phyloP scores from a whole-genome alignment of 2,329 filamentous ascomycete species.

The Dendrostoma leiphaemia region DNA sequence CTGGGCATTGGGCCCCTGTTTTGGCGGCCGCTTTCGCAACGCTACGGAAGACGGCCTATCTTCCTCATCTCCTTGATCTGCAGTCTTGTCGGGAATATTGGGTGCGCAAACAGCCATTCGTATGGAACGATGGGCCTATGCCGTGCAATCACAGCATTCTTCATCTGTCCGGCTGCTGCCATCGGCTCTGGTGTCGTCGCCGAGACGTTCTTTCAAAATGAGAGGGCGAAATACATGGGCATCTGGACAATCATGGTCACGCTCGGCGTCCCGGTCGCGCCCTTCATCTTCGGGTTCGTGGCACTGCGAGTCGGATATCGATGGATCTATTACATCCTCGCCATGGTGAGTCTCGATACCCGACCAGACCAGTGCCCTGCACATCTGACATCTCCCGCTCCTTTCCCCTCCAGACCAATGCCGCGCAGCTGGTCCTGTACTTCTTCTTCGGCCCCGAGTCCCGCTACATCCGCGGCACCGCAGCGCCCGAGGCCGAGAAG shows the following conservation, averaged over 20 bases:
- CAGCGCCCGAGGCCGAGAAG: conserved; percentile 21
- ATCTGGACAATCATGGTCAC: conserved; percentile 47
- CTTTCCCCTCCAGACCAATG: conserved; percentile 43
- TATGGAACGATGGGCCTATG: conserved; percentile 50
- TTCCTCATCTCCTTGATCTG: conserved; percentile 49
- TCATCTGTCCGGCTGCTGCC: conserved; percentile 49
- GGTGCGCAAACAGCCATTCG: conserved; percentile 46
- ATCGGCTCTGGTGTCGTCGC: conserved; percentile 57
- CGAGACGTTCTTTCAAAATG: conserved; percentile 56
- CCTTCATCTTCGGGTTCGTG: conserved; percentile 42
- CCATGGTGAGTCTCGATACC: conserved; percentile 41
- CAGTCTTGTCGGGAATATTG: conserved; percentile 49
- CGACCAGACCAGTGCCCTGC: not conserved
- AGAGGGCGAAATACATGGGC: conserved; percentile 54
- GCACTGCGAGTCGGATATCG: conserved; percentile 50
- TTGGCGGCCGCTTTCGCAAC: conserved; percentile 54
- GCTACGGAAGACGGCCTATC: conserved; percentile 50
- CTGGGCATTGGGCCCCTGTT: conserved; percentile 52
- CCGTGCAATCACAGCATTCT: conserved; percentile 52
- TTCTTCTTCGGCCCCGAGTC: conserved; percentile 55
- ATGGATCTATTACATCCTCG: conserved; percentile 59
- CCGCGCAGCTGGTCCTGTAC: conserved; percentile 54
- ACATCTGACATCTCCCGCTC: not conserved
- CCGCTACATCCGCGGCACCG: conserved; percentile 44
- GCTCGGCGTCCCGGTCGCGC: conserved; percentile 28